Percentiles rank a stretch among this genome's conserved stretches.
Conservation (phyloP, 148 eudicot genomes). For the Amaranthus cruentus region DNA sequence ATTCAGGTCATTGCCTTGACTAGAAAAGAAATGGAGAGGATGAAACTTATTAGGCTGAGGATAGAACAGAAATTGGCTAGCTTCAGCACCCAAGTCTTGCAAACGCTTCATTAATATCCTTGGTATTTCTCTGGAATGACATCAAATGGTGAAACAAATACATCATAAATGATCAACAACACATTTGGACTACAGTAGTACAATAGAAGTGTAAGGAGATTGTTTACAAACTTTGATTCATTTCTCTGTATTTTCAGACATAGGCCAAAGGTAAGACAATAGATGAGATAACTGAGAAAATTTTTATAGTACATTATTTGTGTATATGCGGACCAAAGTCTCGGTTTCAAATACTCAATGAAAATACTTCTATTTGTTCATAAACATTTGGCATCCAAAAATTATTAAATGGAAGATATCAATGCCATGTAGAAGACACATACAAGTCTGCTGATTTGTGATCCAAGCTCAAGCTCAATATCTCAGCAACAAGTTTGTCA, state of each 20-base stretch:
- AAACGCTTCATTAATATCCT: constrained; percentile 53
- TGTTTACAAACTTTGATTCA: background rate
- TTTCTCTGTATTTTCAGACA: background rate
- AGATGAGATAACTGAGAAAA: too few species aligned
- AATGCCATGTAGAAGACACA: constrained; percentile 32
- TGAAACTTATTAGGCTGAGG: constrained; percentile 52
- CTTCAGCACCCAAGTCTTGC: constrained; percentile 79
- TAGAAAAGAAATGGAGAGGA: constrained; percentile 78
- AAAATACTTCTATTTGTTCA: background rate
- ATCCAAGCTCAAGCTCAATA: constrained; percentile 36
- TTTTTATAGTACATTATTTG: too few species aligned
- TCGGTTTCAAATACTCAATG: background rate
- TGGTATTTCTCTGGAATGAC: constrained; percentile 54
- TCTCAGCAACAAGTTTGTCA: constrained; percentile 48
- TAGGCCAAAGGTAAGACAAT: background rate
- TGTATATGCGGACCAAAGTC: background rate
- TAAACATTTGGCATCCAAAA: background rate
- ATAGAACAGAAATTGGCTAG: constrained; percentile 59
- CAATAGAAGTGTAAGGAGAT: background rate
- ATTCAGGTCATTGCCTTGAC: constrained; percentile 38
- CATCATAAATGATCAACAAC: background rate
- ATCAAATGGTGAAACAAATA: background rate
- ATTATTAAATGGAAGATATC: background rate
- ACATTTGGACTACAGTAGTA: background rate
- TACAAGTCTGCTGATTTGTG: constrained; percentile 58